These are phyloP conservation scores for Leccinum subgranulosum DNA, from an alignment of 768 basidiomycete genomes.

Conservation along the genomic window DNA sequence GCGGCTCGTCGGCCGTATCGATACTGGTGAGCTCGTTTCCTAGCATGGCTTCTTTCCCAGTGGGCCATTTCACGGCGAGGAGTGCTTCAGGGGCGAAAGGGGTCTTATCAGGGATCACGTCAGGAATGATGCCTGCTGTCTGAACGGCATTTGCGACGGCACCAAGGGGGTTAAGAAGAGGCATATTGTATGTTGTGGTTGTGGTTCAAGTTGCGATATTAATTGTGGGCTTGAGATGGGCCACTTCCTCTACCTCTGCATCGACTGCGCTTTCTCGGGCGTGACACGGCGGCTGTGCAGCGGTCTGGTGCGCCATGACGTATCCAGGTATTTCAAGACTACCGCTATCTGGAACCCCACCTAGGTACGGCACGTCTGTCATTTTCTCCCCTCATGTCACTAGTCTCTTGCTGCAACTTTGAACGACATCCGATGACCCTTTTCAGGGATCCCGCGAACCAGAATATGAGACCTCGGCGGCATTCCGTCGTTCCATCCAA, in stretches of 20 bases:
- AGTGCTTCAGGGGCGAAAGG: slow-evolving; percentile 28
- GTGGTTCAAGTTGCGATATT: too few species aligned
- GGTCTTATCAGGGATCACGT: slow-evolving; percentile 25
- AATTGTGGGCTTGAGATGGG: too few species aligned
- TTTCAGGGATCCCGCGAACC: neutral
- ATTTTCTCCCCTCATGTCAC: neutral
- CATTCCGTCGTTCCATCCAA: neutral
- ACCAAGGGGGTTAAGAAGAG: slow-evolving; percentile 26
- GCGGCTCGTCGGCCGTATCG: slow-evolving; percentile 50
- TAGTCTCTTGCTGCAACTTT: neutral
- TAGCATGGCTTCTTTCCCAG: slow-evolving; percentile 31
- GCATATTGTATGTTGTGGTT: slow-evolving; percentile 10
- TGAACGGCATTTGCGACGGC: slow-evolving; percentile 15
- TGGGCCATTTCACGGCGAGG: slow-evolving; percentile 29
- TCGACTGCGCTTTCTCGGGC: too few species aligned
- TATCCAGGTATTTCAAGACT: too few species aligned
- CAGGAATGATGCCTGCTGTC: slow-evolving; percentile 26
- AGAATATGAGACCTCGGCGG: neutral
- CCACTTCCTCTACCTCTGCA: too few species aligned
- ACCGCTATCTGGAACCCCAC: neutral
- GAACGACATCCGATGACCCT: neutral
- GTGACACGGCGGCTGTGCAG: too few species aligned
- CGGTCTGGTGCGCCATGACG: too few species aligned
- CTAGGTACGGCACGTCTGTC: neutral
- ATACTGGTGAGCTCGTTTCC: slow-evolving; percentile 36